Evolutionary conservation across 371 early-diverging fungal genomes (phyloP).

Genomic region (Mortierella sp.): DNA sequence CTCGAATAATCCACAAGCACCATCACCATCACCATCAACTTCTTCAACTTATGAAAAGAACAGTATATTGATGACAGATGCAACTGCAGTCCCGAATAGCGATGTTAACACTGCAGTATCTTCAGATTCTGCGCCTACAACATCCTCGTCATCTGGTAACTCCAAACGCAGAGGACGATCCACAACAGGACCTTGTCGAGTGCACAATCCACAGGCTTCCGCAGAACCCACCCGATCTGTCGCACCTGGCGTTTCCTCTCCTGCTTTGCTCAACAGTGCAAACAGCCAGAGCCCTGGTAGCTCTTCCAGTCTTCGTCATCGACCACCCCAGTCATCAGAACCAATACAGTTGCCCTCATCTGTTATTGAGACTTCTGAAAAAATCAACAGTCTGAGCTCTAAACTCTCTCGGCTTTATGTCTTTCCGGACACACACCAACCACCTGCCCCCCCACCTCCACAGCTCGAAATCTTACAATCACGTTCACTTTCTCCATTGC

Average conservation of each 20-base stretch:
- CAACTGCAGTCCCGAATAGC: neutral
- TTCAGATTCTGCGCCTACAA: slow-evolving; percentile 3
- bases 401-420: slow-evolving; percentile 57
- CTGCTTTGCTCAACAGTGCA: slow-evolving; percentile 4
- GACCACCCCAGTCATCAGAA: slow-evolving; percentile 35
- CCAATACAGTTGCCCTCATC: slow-evolving; percentile 42
- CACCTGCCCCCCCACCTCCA: slow-evolving; percentile 38
- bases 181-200: slow-evolving; percentile 41
- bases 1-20: slow-evolving; percentile 15
- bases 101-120: neutral
- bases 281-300: slow-evolving; percentile 11
- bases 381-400: slow-evolving; percentile 54
- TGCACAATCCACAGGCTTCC: slow-evolving; percentile 36
- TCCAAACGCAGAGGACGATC: slow-evolving; percentile 40
- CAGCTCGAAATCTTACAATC: slow-evolving; percentile 52
- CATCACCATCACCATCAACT: neutral
- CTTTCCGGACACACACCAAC: slow-evolving; percentile 37
- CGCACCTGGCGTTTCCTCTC: slow-evolving; percentile 19
- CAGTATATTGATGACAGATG: neutral
- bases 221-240: slow-evolving; percentile 31
- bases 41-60: slow-evolving; percentile 2
- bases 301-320: slow-evolving; percentile 42
- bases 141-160: slow-evolving; percentile 1
- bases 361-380: slow-evolving; percentile 58
- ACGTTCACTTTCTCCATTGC: slow-evolving; percentile 48